Evolutionary conservation across 352 stramenopile genomes (phyloP).

Genomic region (Pythium utonaiense): DNA sequence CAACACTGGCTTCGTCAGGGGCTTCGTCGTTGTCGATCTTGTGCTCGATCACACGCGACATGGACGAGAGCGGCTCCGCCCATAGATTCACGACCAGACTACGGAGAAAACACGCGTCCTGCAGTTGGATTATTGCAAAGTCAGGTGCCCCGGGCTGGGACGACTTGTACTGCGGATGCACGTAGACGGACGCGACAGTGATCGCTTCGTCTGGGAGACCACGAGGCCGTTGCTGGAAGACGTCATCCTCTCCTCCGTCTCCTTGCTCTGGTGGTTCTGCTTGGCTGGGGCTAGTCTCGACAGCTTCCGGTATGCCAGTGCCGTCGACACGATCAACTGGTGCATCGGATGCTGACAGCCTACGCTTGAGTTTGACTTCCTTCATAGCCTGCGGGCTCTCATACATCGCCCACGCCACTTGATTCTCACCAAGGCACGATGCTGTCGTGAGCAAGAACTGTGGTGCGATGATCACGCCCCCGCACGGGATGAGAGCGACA

Average conservation of each 20-base stretch:
- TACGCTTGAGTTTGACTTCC: too few species aligned
- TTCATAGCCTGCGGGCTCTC: not conserved
- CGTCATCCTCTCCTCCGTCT: too few species aligned
- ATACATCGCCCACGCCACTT: slow-evolving; percentile 6
- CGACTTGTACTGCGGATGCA: slow-evolving; percentile 10
- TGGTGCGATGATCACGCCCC: slow-evolving; percentile 13
- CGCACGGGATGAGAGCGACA: slow-evolving; percentile 9
- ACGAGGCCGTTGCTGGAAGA: not conserved
- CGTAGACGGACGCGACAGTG: not conserved
- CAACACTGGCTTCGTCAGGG: not conserved
- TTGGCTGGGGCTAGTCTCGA: not conserved
- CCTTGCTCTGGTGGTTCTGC: not conserved
- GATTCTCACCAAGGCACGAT: slow-evolving; percentile 12
- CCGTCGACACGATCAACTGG: too few species aligned
- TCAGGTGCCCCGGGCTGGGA: slow-evolving; percentile 3
- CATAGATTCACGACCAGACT: slow-evolving; percentile 1
- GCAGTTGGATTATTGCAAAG: slow-evolving; percentile 22
- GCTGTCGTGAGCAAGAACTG: slow-evolving; percentile 26
- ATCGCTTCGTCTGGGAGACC: slow-evolving; percentile 1
- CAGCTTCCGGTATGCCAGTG: too few species aligned
- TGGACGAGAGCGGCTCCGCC: not conserved
- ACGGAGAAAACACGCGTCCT: too few species aligned
- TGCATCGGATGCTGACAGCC: too few species aligned
- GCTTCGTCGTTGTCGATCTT: not conserved
- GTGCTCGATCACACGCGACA: slow-evolving; percentile 16